A percentile compares a stretch with the other conserved stretches of the same genome.
Conservation (phyloP, 2,329 filamentous ascomycete genomes). For the Phaeosphaeria sp. region DNA sequence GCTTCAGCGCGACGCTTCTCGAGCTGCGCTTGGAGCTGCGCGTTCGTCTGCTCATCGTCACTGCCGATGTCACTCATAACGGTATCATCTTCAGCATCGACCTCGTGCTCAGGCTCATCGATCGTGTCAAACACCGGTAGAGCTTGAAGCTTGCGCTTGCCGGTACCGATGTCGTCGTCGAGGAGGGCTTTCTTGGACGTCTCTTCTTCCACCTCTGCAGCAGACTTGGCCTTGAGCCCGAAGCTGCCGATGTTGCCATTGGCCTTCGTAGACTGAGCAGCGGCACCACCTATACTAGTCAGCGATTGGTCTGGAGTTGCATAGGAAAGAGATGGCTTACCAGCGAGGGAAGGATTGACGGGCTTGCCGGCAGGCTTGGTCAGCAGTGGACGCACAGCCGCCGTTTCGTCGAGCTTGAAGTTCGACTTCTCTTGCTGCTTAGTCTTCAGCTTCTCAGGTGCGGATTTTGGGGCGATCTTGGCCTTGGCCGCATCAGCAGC, state of each 20-base stretch:
- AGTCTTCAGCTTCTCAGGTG: slow-evolving; percentile 76
- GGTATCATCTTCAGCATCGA: slow-evolving; percentile 69
- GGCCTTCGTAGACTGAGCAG: slow-evolving; percentile 66
- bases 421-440: slow-evolving; percentile 51
- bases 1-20: slow-evolving; percentile 76
- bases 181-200: slow-evolving; percentile 81
- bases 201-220: slow-evolving; percentile 71
- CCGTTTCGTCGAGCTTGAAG: slow-evolving; percentile 46
- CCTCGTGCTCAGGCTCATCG: slow-evolving; percentile 48
- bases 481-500: slow-evolving; percentile 65
- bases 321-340: slow-evolving; percentile 14
- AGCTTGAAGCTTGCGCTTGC: slow-evolving; percentile 83
- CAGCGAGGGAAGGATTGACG: slow-evolving; percentile 20
- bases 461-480: slow-evolving; percentile 87
- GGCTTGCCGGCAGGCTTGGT: slow-evolving; percentile 37
- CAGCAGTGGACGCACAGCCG: slow-evolving; percentile 36
- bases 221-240: slow-evolving; percentile 71
- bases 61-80: slow-evolving; percentile 79
- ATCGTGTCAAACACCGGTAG: slow-evolving; percentile 73
- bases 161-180: slow-evolving; percentile 85
- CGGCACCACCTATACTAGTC: slow-evolving; percentile 46
- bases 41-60: slow-evolving; percentile 87
- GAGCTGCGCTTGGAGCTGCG: slow-evolving; percentile 78
- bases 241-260: slow-evolving; percentile 82
- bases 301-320: slow-evolving; percentile 10